These are phyloP conservation scores for Malus domestica DNA, from an alignment of 306 rosid species.

Conservation along the genomic window ASM211411v1 NC_041801.1:18174001-18174500, in stretches of 20 bases:
- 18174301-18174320: too few species aligned
- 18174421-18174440: conserved; percentile 23
- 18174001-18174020: conserved; percentile 20
- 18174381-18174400: conserved; percentile 33
- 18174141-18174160: conserved; percentile 19
- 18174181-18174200: conserved; percentile 12
- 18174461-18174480: too few species aligned
- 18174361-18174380: not conserved
- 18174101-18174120: conserved; percentile 35
- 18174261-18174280: not conserved
- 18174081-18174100: conserved; percentile 27
- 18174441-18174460: too few species aligned
- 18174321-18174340: not conserved
- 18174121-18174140: conserved; percentile 28
- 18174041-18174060: conserved; percentile 22
- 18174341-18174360: not conserved
- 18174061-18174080: conserved; percentile 12
- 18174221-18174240: conserved; percentile 22
- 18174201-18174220: conserved; percentile 25
- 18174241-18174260: conserved; percentile 29
- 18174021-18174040: conserved; percentile 23
- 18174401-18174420: conserved; percentile 26
- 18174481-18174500: too few species aligned
- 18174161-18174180: conserved; percentile 28
- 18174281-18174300: not conserved